phyloP scores from a whole-genome alignment of 257 asterid genomes.

The Fraxinus excelsior region DNA sequence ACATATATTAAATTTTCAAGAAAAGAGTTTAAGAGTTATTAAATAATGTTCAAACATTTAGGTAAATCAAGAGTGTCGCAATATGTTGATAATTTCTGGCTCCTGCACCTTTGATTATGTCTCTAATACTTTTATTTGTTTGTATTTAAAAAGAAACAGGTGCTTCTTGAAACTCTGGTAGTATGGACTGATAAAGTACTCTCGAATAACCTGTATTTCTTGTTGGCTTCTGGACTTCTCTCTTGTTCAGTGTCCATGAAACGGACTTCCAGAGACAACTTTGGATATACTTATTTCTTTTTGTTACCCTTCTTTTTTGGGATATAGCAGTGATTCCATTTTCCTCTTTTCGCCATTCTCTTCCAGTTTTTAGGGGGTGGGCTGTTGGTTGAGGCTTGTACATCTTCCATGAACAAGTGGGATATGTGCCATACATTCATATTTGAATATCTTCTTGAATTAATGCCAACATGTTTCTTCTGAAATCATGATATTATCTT shows the following conservation, averaged over 20 bases:
- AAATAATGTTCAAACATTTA: not conserved
- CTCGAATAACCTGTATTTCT: not conserved
- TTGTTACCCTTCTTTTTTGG: not conserved
- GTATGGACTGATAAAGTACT: not conserved
- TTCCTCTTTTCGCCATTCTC: not conserved
- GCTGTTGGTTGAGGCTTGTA: not conserved
- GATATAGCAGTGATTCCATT: not conserved
- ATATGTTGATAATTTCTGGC: not conserved
- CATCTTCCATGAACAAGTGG: not conserved
- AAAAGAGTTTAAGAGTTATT: not conserved
- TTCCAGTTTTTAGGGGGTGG: not conserved
- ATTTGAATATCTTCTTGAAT: not conserved
- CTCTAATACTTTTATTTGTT: not conserved
- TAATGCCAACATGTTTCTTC: not conserved
- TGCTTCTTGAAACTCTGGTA: not conserved
- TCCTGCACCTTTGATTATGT: not conserved
- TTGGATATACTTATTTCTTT: not conserved
- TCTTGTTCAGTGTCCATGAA: not conserved
- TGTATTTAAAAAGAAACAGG: not conserved
- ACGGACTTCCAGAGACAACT: not conserved
- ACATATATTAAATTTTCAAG: not conserved
- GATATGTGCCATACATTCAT: not conserved
- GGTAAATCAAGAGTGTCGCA: not conserved
- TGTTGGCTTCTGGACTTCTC: not conserved
- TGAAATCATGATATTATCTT: constrained; percentile 10